Percentiles rank a stretch among this genome's conserved stretches.
phyloP scores from a whole-genome alignment of 2,329 filamentous ascomycete genomes.

The Emmonsiellopsis sp. region DNA sequence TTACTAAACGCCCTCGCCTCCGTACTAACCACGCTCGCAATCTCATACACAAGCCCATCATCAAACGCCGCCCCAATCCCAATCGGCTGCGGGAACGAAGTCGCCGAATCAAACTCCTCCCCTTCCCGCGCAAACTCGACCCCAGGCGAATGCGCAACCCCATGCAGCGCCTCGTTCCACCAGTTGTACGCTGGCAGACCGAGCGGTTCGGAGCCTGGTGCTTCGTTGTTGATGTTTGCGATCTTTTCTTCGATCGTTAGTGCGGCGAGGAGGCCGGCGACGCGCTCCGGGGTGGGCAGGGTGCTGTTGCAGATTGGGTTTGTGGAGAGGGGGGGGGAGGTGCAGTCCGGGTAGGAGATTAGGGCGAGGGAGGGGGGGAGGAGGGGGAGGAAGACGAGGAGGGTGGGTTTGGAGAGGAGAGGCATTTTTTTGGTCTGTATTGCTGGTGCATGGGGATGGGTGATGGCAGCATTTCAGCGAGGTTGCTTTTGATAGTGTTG shows the following conservation, averaged over 20 bases:
- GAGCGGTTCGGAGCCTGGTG: slow-evolving; percentile 42
- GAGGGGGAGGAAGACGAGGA: not conserved
- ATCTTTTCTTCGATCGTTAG: slow-evolving; percentile 46
- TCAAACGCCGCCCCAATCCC: slow-evolving; percentile 53
- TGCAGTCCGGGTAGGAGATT: slow-evolving; percentile 38
- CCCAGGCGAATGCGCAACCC: slow-evolving; percentile 41
- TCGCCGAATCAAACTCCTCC: slow-evolving; percentile 46
- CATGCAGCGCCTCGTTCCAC: slow-evolving; percentile 55
- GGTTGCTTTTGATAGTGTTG: too few relatives aligned
- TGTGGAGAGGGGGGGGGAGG: slow-evolving; percentile 37
- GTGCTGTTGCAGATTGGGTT: slow-evolving; percentile 41
- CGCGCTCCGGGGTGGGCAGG: slow-evolving; percentile 26
- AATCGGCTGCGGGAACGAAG: slow-evolving; percentile 55
- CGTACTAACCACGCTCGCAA: slow-evolving; percentile 42
- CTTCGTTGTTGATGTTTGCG: slow-evolving; percentile 37
- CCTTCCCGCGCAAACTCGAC: slow-evolving; percentile 42
- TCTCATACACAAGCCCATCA: slow-evolving; percentile 45
- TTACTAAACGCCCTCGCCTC: slow-evolving; percentile 57
- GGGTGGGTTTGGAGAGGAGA: not conserved
- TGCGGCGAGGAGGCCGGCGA: slow-evolving; percentile 37
- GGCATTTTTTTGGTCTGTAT: not conserved
- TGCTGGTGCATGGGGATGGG: too few relatives aligned
- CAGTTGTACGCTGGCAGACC: slow-evolving; percentile 50
- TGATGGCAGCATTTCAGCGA: too few relatives aligned
- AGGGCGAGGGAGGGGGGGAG: not conserved